Evolutionary conservation across 768 basidiomycete genomes (phyloP), one percentile per base, ranked within the genome.

Genomic region (Suillus alpinus): DNA sequence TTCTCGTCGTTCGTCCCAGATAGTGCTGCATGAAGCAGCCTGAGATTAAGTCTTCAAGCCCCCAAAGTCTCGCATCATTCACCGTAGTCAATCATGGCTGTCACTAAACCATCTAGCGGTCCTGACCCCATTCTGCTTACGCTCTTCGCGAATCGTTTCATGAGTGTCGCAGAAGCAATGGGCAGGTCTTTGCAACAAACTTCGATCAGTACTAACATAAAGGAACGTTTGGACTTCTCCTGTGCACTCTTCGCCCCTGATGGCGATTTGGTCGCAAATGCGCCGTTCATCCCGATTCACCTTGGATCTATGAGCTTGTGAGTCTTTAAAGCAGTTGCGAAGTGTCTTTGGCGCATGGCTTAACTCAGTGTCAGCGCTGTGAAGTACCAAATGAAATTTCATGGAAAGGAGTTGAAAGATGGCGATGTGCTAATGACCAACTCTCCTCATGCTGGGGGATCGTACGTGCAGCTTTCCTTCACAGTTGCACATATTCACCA

Each of bases 121-220:
- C 88, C 92, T 12, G 94, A 96, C 71, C 91, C 93, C 0, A 92
- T 95, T 64, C 78, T 94, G 34, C 80, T 97, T 50, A 93, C 94
- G 1, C 84, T 98, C 56, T 98, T 97, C 67, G 92, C 94, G 12
- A 95, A 97, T 69, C 90, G 95, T 47, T 95, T 98, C 77, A 98
- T 98, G 95, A 92, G 92, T 67, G 92, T 98, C 20, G 94, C 94
- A 9, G 94, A 96, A 71, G 94, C 94, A 10, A 97, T 96, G 94
- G 95, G 94, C 10, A 81, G 91, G 53, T 91, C 91, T 0, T 78
- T 95, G 26, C 92, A 91, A 72, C 91, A 95, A 72, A 95, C 94
- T 0, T 87, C 94, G 3, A 95, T 95, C 68, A 75, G 89, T 69
- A 95, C 94, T 16, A 95, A 98, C 69, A 96, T 96, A 81, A 96